Evolutionary conservation across 1,139 yeast species (phyloP), one percentile per base, ranked within the genome.

Genomic region (Kodamaea ohmeri): DNA sequence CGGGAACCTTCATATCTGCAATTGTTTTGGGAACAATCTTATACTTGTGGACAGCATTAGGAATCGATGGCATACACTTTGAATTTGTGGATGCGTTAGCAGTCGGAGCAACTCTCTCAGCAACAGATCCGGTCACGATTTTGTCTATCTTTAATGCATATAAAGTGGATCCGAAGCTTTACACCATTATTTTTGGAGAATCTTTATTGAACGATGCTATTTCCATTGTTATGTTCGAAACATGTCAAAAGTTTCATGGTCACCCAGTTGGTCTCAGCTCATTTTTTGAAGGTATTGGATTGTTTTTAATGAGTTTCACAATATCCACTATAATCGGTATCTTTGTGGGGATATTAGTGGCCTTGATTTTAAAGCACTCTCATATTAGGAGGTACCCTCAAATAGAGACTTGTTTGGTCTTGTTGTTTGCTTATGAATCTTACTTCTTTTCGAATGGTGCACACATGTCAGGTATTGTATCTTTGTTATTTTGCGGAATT

Each of bases 391-490:
- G 98, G 49, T 88, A 86, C 60, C 97, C 98, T 11, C 95, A 90
- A 58, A 88, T 92, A 52, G 99, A 94, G 67, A 87, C 97, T 15
- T 92, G 98, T 60, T 63, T 94, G 45, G 95, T 94, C 18, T 67
- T 92, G 36, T 66, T 94, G 47, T 83, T 90, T 59, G 97, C 98
- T 6, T 94, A 94, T 58, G 96, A 90, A 50, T 87, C 97, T 0
- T 94, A 94, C 59, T 94, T 94, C 69, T 92, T 94, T 62, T 90
- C 97, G 35, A 94, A 92, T 57, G 99, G 98, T 31, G 94, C 98
- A 50, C 98, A 94, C 59, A 92, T 92, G 98, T 89, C 97, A 5
- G 99, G 99, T 35, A 94, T 92, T 51, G 99, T 94, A 6, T 88
- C 97, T 1, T 71, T 94, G 47, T 67, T 94, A 47, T 94, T 94